These are phyloP conservation scores for Pestalotiopsis sp. DNA, from an alignment of 2,329 filamentous ascomycete species.

Conservation along the genomic window DNA sequence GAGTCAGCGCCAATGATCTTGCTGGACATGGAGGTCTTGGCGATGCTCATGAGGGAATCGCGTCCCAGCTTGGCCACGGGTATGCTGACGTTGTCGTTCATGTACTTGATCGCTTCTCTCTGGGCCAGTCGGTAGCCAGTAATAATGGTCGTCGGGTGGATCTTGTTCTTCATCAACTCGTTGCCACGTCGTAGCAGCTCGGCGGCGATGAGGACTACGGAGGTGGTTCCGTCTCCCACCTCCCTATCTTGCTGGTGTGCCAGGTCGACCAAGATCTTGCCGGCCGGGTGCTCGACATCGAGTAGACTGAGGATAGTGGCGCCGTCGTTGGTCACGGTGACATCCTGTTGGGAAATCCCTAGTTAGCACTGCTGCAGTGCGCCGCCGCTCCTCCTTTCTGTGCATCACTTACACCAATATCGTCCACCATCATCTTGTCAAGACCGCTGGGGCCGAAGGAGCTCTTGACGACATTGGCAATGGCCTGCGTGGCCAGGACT, in stretches of 20 bases:
- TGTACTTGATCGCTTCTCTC: constrained; percentile 96
- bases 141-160: constrained; percentile 99
- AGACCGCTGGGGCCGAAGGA: constrained; percentile 96
- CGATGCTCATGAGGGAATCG: constrained; percentile 91
- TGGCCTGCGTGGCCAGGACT: constrained; percentile 95
- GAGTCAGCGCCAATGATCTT: constrained; percentile 97
- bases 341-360: constrained; percentile 63
- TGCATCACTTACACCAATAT: constrained; percentile 77
- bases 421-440: constrained; percentile 99
- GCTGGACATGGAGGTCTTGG: constrained; percentile 98
- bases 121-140: constrained; percentile 95
- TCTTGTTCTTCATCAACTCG: constrained; percentile 99
- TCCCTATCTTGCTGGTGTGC: constrained; percentile 99
- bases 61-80: constrained; percentile 91
- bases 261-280: constrained; percentile 96
- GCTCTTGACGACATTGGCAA: constrained; percentile 98
- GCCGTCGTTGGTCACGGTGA: constrained; percentile 98
- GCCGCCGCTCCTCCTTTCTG: neutral
- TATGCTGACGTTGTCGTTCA: constrained; percentile 97
- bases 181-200: constrained; percentile 93
- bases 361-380: constrained; percentile 1
- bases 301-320: constrained; percentile 94
- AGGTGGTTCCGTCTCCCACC: constrained; percentile 97
- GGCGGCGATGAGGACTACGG: constrained; percentile 94
- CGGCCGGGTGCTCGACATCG: constrained; percentile 96